Evolutionary conservation across 2,329 filamentous ascomycete genomes (phyloP).

Genomic region (Cordyceps pruinosa): DNA sequence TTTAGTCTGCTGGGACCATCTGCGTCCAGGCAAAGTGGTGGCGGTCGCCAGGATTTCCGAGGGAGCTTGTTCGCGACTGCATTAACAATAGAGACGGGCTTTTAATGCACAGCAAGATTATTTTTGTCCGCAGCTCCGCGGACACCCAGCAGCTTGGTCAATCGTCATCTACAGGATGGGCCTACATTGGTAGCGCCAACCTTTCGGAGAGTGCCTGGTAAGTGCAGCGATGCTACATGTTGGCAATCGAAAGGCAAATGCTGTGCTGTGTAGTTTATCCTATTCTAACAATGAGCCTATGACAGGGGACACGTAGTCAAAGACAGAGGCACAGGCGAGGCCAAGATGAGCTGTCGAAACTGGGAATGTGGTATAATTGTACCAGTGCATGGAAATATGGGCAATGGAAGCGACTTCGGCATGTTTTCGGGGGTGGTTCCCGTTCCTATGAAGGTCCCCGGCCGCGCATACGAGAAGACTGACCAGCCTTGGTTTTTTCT

Average conservation of each 20-base stretch:
- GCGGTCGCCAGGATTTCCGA: constrained; percentile 62
- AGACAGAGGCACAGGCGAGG: constrained; percentile 57
- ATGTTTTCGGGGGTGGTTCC: constrained; percentile 51
- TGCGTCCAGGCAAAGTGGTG: constrained; percentile 72
- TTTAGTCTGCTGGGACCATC: constrained; percentile 76
- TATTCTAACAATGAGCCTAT: neutral
- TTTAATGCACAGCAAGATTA: constrained; percentile 82
- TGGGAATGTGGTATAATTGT: constrained; percentile 93
- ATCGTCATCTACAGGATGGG: constrained; percentile 50
- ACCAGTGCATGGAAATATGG: constrained; percentile 21
- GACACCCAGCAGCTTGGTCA: neutral
- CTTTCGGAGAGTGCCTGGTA: constrained; percentile 89
- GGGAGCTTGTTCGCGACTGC: constrained; percentile 65
- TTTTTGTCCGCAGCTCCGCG: constrained; percentile 37
- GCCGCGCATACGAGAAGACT: constrained; percentile 37
- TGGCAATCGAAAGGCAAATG: constrained; percentile 11
- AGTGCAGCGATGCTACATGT: constrained; percentile 26
- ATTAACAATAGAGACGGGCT: constrained; percentile 62
- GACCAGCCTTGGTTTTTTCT: constrained; percentile 38
- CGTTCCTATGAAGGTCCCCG: constrained; percentile 58
- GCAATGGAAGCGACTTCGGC: constrained; percentile 14
- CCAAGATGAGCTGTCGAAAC: constrained; percentile 79
- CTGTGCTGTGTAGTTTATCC: no score
- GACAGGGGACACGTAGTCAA: constrained; percentile 69
- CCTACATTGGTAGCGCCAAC: constrained; percentile 86